Evolutionary conservation across 2,329 filamentous ascomycete species (phyloP), one percentile per base, ranked within the genome.

Genomic region (Cordyceps cateniannulata): DNA sequence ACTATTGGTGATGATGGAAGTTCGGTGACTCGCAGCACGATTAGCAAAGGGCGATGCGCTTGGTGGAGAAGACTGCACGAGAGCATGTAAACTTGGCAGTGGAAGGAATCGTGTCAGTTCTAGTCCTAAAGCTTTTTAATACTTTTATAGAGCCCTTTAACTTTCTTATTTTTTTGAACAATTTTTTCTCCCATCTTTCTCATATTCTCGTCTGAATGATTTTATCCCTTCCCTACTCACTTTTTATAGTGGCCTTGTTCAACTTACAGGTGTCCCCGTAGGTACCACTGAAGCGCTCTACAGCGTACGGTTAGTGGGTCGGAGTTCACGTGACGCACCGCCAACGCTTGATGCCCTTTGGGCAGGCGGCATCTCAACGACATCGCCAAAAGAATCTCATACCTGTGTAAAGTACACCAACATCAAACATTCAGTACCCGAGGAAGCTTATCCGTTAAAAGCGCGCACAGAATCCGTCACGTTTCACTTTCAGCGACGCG

Each of bases 321-420:
- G 24, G 4, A n/a, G 8, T 25, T 20, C 56, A 59, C 56, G 56
- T 59, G 56, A 59, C 47, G 47, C 56, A 50, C n/a, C 25, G 16
- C 27, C 22, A 24, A 25, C 22, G 22, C 20, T 16, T 32, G 35
- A 42, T 35, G 38, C 2, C 14, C 38, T 42, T 42, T 42, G 18
- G 38, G 38, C 16, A 40, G 50, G 44, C 55, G 49, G 40, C 35
- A 38, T 25, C 45, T 42, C 32, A 10, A 27, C 44, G 24, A 27
- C 27, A 27, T 27, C 16, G 27, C 16, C 42, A 32, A 18, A 40
- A 22, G 8, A 48, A 38, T 32, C 29, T 48, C 54, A 48, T 38
- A n/a, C 16, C 16, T n/a, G n/a, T 56, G 27, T 56, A 47, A 47
- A 35, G 14, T 35, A 35, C 53, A 27, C 53, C 24, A 47, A 24